These are phyloP conservation scores for Rhodotorula sp. DNA, from an alignment of 1,284 basidiomycete genomes.

Conservation along the genomic window DNA sequence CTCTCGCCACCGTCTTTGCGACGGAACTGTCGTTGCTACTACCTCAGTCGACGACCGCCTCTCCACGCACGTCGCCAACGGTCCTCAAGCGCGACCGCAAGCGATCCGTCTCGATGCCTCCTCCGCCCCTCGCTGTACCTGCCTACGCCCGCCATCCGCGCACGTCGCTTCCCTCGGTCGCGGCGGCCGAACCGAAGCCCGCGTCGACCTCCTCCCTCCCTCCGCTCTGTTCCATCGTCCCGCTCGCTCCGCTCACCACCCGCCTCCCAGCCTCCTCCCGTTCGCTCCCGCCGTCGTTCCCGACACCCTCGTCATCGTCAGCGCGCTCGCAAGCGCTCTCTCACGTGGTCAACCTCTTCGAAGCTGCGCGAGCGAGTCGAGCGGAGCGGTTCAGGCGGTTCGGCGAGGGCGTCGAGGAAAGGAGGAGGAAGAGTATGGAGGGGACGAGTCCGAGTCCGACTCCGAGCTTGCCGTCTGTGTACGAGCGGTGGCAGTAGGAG, in stretches of 20 bases:
- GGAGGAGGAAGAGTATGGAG: too few species aligned
- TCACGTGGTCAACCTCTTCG: constrained; percentile 16
- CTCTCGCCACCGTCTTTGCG: not conserved
- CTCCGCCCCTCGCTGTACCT: not conserved
- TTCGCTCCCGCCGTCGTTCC: not conserved
- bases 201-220: not conserved
- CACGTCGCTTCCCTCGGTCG: not conserved
- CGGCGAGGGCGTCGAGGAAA: not conserved
- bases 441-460: too few species aligned
- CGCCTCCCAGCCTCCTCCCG: not conserved
- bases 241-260: not conserved
- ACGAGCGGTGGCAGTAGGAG: not conserved
- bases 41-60: too few species aligned
- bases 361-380: constrained; percentile 13
- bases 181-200: too few species aligned
- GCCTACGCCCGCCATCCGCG: not conserved
- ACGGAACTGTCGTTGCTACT: too few species aligned
- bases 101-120: constrained; percentile 14
- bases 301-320: not conserved
- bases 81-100: constrained; percentile 2
- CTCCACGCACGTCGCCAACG: too few species aligned
- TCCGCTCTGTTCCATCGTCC: not conserved
- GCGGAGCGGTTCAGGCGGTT: constrained; percentile 19
- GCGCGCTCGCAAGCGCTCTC: constrained; percentile 2
- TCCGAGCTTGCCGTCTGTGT: not conserved